Evolutionary conservation across 306 rosid genomes (phyloP).

Genomic region (Cercis canadensis): DNA sequence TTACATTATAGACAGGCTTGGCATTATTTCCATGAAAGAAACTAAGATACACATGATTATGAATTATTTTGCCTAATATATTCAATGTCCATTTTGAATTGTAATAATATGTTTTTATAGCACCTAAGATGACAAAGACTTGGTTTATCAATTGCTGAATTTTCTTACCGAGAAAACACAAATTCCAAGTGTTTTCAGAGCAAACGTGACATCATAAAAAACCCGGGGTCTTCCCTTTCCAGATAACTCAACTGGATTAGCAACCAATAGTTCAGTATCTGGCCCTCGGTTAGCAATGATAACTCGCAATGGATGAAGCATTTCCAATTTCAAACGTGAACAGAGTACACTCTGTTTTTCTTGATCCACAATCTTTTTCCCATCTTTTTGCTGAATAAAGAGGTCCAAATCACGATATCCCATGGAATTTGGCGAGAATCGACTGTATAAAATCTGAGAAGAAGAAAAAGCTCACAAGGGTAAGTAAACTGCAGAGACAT

Average conservation of each 20-base stretch:
- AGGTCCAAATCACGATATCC: constrained; percentile 74
- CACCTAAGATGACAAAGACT: constrained; percentile 7
- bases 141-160: constrained; percentile 13
- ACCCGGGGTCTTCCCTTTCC: constrained; percentile 85
- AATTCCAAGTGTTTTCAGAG: constrained; percentile 71
- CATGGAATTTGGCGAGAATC: constrained; percentile 50
- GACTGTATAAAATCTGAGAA: constrained; percentile 69
- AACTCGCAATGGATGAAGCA: constrained; percentile 80
- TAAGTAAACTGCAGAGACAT: constrained; percentile 23
- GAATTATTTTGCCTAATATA: no score
- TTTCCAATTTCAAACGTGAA: constrained; percentile 72
- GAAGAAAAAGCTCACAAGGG: not conserved
- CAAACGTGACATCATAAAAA: constrained; percentile 73
- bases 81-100: no score
- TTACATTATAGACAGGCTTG: not conserved
- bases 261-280: constrained; percentile 74
- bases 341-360: constrained; percentile 59
- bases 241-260: constrained; percentile 84
- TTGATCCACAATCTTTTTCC: constrained; percentile 67
- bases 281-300: constrained; percentile 75
- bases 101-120: not conserved
- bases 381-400: constrained; percentile 73
- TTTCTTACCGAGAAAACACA: constrained; percentile 81
- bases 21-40: not conserved
- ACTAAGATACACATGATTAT: not conserved